A percentile compares a stretch with the other conserved stretches of the same genome.
These are phyloP conservation scores for Chlorella sorokiniana DNA, from an alignment of 139 green algal species.

Conservation along the genomic window DNA sequence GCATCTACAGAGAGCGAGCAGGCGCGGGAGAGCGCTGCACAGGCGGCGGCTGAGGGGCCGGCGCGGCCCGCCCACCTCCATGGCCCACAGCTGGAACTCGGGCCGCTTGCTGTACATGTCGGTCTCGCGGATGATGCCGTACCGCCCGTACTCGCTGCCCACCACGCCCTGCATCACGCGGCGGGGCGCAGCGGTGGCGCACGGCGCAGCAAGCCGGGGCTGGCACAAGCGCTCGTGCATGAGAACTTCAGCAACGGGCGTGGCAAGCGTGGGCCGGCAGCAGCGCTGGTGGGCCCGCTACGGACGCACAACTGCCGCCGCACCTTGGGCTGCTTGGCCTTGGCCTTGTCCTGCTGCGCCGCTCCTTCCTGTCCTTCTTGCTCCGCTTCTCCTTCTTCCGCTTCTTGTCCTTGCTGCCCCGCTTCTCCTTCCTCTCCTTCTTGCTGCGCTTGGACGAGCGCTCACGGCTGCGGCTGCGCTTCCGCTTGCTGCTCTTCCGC, in stretches of 20 bases:
- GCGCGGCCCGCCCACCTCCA: constrained; percentile 50
- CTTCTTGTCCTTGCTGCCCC: constrained; percentile 19
- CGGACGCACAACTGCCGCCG: no score
- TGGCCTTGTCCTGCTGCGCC: constrained; percentile 18
- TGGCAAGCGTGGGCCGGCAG: no score
- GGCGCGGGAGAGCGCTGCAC: neutral
- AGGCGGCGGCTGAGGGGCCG: no score
- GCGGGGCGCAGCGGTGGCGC: neutral
- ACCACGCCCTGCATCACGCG: constrained; percentile 8
- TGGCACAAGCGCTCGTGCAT: no score
- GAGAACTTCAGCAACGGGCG: no score
- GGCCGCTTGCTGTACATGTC: constrained; percentile 66
- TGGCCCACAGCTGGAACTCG: constrained; percentile 86
- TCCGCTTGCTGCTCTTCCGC: neutral
- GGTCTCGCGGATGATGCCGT: constrained; percentile 79
- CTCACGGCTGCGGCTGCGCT: constrained; percentile 3
- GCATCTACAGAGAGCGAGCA: neutral
- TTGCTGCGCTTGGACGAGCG: constrained; percentile 11
- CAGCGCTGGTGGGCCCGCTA: no score
- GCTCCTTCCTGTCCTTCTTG: constrained; percentile 20
- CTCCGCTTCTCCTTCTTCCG: constrained; percentile 10
- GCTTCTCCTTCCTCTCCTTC: constrained; percentile 9
- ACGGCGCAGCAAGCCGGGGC: neutral
- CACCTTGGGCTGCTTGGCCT: constrained; percentile 15
- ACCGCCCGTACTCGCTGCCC: constrained; percentile 75